Conservation (phyloP, 1,284 basidiomycete genomes). For the Volvariella volvacea region DNA sequence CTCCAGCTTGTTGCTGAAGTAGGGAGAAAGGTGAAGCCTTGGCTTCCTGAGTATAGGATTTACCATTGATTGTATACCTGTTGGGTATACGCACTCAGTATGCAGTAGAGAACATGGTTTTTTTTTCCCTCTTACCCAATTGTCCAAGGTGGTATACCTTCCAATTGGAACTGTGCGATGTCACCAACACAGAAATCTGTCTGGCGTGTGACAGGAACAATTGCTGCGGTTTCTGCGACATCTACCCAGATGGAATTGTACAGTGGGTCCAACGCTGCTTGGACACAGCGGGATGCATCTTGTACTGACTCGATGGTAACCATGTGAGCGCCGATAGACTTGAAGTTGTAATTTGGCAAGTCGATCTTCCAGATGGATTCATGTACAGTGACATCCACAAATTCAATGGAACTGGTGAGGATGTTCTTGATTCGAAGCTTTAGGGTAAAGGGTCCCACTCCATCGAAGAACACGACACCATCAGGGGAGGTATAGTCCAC, state of each 20-base stretch:
- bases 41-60: constrained; percentile 68
- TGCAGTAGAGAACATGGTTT: constrained; percentile 1
- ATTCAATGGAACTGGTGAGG: constrained; percentile 58
- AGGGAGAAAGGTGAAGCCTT: constrained; percentile 80
- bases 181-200: constrained; percentile 91
- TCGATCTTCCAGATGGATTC: constrained; percentile 72
- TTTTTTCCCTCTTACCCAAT: constrained; percentile 72
- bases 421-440: constrained; percentile 71
- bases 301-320: constrained; percentile 70
- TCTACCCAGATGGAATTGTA: constrained; percentile 70
- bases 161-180: constrained; percentile 84
- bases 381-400: constrained; percentile 50
- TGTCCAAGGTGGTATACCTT: constrained; percentile 95
- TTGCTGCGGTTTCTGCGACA: constrained; percentile 91
- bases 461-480: constrained; percentile 61
- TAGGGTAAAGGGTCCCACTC: constrained; percentile 85
- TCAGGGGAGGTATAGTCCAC: constrained; percentile 43
- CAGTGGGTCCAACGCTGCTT: constrained; percentile 61
- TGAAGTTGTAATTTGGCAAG: constrained; percentile 67
- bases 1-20: constrained; percentile 74
- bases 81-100: constrained; percentile 6
- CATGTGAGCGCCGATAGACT: constrained; percentile 75
- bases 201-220: constrained; percentile 76
- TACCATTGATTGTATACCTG: constrained; percentile 81
- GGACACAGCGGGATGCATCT: constrained; percentile 78